Evolutionary conservation across 1,284 basidiomycete genomes (phyloP), one percentile per base, ranked within the genome.

Genomic region (Cryptococcus sp.): DNA sequence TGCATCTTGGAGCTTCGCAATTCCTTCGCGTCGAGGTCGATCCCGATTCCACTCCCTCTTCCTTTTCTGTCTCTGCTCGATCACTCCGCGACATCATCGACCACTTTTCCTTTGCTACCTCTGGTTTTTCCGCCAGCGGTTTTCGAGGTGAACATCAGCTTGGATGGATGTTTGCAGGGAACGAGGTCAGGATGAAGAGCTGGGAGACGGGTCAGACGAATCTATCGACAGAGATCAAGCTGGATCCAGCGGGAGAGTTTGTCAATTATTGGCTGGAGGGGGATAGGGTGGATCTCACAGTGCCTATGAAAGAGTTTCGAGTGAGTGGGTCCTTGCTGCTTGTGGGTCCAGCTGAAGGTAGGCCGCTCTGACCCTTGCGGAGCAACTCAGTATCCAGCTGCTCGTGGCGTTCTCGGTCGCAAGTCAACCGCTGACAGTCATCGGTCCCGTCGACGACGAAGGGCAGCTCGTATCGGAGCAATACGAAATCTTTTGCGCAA

Each of bases 291-390:
- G 65, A 67, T 32, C 48, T 74, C 33, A 66, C 67, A 0, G 52
- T 74, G 33, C 72, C 72, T 1, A 69, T 74, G 68, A 64, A 62
- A 31, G 72, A 74, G 56, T 74, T 74, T 52, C 66, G 68, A 52
- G 72, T 73, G 52, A 48, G 71, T 56, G n/a, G n/a, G n/a, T 18
- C 39, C n/a, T 7, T 5, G 14, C 6, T 5, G 22, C 42, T 9
- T 37, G 31, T 35, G 21, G 11, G 1, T 39, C 39, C 18, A 44
- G 45, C 53, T 55, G 42, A 56, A 18, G 2, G 6, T 51, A 74
- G 72, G 71, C 66, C 0, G 61, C 66, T 1, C 52, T 74, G 19
- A 55, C 64, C 23, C 53, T 74, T 1, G 70, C 70, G 1, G 72
- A 73, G 31, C 62, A 65, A 34, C 57, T 72, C 19, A 54, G 53